Evolutionary conservation across 345 rosid genomes (phyloP), one percentile per base, ranked within the genome.

Genomic region (Viola odorata): DNA sequence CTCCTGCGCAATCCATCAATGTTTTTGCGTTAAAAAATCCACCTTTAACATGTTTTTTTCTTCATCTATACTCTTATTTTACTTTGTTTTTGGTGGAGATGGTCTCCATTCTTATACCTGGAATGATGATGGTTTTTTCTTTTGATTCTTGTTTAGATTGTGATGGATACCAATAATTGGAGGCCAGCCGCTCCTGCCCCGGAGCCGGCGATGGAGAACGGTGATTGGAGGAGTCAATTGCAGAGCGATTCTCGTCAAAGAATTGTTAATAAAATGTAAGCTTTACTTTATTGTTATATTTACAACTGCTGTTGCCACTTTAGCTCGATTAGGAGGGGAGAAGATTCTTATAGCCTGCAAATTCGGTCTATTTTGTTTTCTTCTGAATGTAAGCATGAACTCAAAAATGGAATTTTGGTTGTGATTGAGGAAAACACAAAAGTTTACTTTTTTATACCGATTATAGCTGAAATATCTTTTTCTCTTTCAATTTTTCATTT

Each of bases 181-280:
- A 65, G 55, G 54, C 53, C 69, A 7, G n/a, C 37, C 42, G 67
- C 44, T 5, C 53, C 69, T 7, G 83, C 65, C 3, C 80, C 73
- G 12, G 86, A 81, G 58, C 55, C 76, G 12, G 50, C 65, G 17
- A 63, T 78, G 68, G 78, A 83, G 8, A 49, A 75, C 13, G 76
- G 73, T 67, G 85, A 87, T 62, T 82, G 96, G 95, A 86, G 81
- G 86, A 62, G 71, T 50, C 82, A 80, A 37, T 57, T 77, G 77
- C 77, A 48, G 17, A 58, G 68, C 11, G 82, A 79, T 2, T 48
- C 85, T 3, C 73, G 98, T 11, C 77, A 62, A 42, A 76, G 68
- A 69, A 77, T 84, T 57, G 70, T 84, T 61, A 47, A 66, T 54
- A 84, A 72, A 76, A 3, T 16, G 14, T 36, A 53, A 52, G 32